Base-by-base conservation (phyloP, 108 stramenopile species). In the Chaetoceros muelleri region DNA sequence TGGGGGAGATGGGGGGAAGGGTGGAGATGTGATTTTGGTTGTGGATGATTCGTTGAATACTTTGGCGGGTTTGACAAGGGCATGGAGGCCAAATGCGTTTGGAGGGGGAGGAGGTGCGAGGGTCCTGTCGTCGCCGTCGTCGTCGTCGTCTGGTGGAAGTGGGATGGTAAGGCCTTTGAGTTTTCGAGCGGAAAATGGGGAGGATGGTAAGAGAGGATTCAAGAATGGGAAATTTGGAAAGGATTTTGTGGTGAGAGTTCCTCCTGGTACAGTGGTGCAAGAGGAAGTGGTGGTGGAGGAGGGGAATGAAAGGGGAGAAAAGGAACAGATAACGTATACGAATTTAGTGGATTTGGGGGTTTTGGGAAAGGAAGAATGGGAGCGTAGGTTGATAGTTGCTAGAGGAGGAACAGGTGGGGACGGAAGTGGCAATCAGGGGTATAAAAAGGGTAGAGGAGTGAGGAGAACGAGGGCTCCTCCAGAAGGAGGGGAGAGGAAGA, bases 251-350 rank as follows among this genome's bases (percentile, higher is more conserved):
- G 72, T 98, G 5, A 66, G 83, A 21, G 94, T 95, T 1, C 97
- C 97, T 27, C 88, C 90, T n/a, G 95, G 95, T 8, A 96, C 95
- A 2, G 72, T 98, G 24, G 85, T 98, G 2, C 82, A 91, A 51
- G 88, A 96, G 55, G 77, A 81, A 34, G 22, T 69, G 10, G 61
- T 67, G 27, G n/a, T 31, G 25, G 62, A 44, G 7, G 10, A 29
- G 48, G 72, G 74, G 0, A 45, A 69, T 44, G 64, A 46, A 24
- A 51, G 16, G 44, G 66, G 72, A 44, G 28, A 40, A 3, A 20
- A 18, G 7, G 23, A 57, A 45, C 26, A 46, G 28, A 49, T 45
- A 28, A 28, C 16, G 13, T 24, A 30, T 44, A 44, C 51, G 1
- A 20, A 28, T 18, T 19, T 40, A 27, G 1, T 66, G 23, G 27